Conservation (phyloP, 2,329 filamentous ascomycete genomes). For the Furcasterigmium furcatum region DNA sequence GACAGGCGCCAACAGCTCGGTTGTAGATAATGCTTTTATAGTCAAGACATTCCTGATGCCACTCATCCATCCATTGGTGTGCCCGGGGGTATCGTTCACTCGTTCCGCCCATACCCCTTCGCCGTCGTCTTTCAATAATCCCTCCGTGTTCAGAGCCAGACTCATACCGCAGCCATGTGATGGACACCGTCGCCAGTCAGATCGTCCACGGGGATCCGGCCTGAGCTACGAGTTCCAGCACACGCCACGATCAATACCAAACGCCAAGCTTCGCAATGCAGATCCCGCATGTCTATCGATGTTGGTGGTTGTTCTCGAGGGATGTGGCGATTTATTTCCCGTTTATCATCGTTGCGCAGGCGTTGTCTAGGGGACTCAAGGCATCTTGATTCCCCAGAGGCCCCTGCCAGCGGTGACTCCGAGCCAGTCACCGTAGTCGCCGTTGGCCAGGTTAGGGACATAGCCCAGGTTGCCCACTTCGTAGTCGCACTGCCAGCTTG, state of each 20-base stretch:
- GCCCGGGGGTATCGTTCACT: neutral
- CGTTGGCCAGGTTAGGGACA: conserved; percentile 69
- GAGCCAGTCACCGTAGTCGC: conserved; percentile 77
- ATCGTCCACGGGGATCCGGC: too few relatives aligned
- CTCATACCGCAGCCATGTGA: too few relatives aligned
- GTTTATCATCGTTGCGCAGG: too few relatives aligned
- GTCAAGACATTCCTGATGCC: neutral
- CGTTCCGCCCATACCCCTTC: too few relatives aligned
- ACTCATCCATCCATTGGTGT: neutral
- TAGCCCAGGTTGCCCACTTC: conserved; percentile 83
- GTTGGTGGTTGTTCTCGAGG: conserved; percentile 5
- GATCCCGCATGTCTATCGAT: conserved; percentile 8
- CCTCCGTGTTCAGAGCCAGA: too few relatives aligned
- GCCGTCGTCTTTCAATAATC: too few relatives aligned
- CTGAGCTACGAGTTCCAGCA: neutral
- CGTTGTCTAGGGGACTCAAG: conserved; percentile 5
- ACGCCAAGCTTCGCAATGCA: conserved; percentile 18
- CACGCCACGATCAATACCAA: conserved; percentile 3
- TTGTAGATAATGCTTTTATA: neutral
- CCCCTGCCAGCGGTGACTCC: conserved; percentile 78
- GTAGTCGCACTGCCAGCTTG: conserved; percentile 82
- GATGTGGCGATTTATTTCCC: neutral
- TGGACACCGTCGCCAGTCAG: too few relatives aligned
- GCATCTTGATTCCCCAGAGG: conserved; percentile 67
- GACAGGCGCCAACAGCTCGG: neutral